A percentile compares a stretch with the other conserved stretches of the same genome.
Evolutionary conservation across 2,329 filamentous ascomycete genomes (phyloP).

Genomic region (Fusarium sp.): DNA sequence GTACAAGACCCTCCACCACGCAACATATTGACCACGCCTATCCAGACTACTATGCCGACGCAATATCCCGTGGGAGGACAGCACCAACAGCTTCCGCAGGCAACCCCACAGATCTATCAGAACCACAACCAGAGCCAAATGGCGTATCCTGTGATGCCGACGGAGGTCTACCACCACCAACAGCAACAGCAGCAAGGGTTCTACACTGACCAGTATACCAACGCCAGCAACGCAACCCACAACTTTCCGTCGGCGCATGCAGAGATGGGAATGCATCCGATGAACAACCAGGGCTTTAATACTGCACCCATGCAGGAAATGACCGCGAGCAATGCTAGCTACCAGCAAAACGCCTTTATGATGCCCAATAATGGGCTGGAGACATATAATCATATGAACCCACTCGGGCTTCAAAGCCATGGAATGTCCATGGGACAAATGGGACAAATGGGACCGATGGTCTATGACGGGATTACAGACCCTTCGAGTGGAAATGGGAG

Average conservation of each 20-base stretch:
- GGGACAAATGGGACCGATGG: conserved; percentile 40
- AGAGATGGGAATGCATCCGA: conserved; percentile 38
- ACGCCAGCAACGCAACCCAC: conserved; percentile 42
- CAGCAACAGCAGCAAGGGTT: conserved; percentile 29
- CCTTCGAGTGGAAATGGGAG: conserved; percentile 48
- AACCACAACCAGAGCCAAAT: conserved; percentile 31
- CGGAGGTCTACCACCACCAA: conserved; percentile 34
- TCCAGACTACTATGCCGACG: conserved; percentile 31
- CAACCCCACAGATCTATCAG: conserved; percentile 32
- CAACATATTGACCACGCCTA: conserved; percentile 41
- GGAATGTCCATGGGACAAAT: conserved; percentile 40
- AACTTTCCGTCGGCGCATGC: conserved; percentile 38
- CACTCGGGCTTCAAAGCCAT: conserved; percentile 45
- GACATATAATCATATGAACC: conserved; percentile 46
- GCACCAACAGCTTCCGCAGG: conserved; percentile 31
- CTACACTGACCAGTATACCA: conserved; percentile 41
- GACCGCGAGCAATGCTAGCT: conserved; percentile 37
- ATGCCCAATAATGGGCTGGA: conserved; percentile 43
- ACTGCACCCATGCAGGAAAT: conserved; percentile 39
- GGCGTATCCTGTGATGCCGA: conserved; percentile 42
- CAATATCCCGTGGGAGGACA: conserved; percentile 34
- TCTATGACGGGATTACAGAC: conserved; percentile 45
- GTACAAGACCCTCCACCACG: conserved; percentile 62
- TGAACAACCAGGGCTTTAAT: conserved; percentile 40
- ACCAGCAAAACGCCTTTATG: conserved; percentile 41